Percentiles rank a stretch among this genome's conserved stretches.
Evolutionary conservation across 805 yeast genomes (phyloP).

Genomic region (Wickerhamiella sergipiensis): DNA sequence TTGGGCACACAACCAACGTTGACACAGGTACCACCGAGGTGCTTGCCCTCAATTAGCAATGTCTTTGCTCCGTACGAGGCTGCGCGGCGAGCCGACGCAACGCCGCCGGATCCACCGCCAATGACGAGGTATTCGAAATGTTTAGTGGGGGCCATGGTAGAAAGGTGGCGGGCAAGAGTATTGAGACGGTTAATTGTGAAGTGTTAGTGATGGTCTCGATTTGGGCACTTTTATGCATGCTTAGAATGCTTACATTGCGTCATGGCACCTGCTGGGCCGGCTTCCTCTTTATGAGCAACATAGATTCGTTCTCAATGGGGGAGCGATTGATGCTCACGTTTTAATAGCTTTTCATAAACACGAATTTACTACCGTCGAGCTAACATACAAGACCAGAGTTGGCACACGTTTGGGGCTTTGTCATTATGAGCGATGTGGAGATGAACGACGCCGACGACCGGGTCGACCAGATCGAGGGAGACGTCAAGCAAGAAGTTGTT

Average conservation of each 20-base stretch:
- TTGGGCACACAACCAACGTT: conserved; percentile 99
- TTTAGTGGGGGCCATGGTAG: conserved; percentile 43
- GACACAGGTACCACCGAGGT: conserved; percentile 95
- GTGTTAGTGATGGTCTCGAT: background rate
- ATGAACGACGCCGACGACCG: conserved; percentile 1
- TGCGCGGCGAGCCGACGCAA: conserved; percentile 95
- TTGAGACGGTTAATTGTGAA: conserved; percentile 1
- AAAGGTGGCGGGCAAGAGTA: conserved; percentile 2
- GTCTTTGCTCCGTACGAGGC: conserved; percentile 84
- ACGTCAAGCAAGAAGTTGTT: background rate
- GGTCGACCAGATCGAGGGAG: background rate
- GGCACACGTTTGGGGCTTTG: too few species aligned
- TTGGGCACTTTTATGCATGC: background rate
- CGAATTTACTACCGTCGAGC: too few species aligned
- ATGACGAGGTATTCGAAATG: conserved; percentile 88
- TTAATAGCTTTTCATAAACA: too few species aligned
- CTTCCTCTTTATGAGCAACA: background rate
- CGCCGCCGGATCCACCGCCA: conserved; percentile 99
- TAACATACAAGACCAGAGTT: too few species aligned
- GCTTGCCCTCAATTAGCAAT: conserved; percentile 63
- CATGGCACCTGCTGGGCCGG: background rate
- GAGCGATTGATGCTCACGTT: too few species aligned
- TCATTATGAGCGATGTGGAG: conserved; percentile 1
- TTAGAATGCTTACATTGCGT: background rate
- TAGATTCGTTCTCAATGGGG: too few species aligned